These are phyloP conservation scores for Candida germanica DNA, from an alignment of 805 yeast genomes.

Conservation along the genomic window DNA sequence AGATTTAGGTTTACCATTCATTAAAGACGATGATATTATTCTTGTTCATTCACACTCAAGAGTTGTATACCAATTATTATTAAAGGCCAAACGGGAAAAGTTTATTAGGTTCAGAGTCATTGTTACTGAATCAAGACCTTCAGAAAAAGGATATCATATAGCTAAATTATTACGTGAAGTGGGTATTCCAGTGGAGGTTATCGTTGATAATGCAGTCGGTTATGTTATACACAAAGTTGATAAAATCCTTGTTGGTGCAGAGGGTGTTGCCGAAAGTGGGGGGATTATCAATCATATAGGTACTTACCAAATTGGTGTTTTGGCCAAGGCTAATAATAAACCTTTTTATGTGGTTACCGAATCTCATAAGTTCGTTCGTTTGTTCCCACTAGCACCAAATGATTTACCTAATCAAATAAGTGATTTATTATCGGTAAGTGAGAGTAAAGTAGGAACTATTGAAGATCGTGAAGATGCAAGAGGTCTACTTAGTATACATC, in stretches of 20 bases:
- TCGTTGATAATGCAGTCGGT: conserved; percentile 93
- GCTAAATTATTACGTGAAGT: conserved; percentile 61
- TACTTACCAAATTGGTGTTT: conserved; percentile 88
- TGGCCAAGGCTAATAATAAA: conserved; percentile 85
- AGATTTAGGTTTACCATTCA: conserved; percentile 80
- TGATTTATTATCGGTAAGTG: conserved; percentile 20
- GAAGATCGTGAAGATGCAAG: not conserved
- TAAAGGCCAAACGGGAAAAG: conserved; percentile 69
- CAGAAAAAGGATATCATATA: conserved; percentile 70
- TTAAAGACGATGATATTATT: conserved; percentile 87
- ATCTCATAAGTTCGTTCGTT: conserved; percentile 91
- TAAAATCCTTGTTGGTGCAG: conserved; percentile 95
- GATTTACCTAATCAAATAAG: conserved; percentile 64
- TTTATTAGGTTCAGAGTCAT: conserved; percentile 83
- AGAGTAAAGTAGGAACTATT: conserved; percentile 15
- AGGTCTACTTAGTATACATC: conserved; percentile 27
- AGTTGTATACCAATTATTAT: conserved; percentile 75
- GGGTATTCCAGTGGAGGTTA: conserved; percentile 83
- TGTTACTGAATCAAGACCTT: conserved; percentile 91
- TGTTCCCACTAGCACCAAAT: conserved; percentile 91
- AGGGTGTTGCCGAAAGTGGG: conserved; percentile 98
- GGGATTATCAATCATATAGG: conserved; percentile 96
- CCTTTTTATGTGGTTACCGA: conserved; percentile 95
- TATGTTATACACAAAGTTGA: conserved; percentile 87
- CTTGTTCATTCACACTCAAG: conserved; percentile 90